phyloP scores from a whole-genome alignment of 495 filamentous ascomycete genomes.

The Penicillium cosmopolitanum region DNA sequence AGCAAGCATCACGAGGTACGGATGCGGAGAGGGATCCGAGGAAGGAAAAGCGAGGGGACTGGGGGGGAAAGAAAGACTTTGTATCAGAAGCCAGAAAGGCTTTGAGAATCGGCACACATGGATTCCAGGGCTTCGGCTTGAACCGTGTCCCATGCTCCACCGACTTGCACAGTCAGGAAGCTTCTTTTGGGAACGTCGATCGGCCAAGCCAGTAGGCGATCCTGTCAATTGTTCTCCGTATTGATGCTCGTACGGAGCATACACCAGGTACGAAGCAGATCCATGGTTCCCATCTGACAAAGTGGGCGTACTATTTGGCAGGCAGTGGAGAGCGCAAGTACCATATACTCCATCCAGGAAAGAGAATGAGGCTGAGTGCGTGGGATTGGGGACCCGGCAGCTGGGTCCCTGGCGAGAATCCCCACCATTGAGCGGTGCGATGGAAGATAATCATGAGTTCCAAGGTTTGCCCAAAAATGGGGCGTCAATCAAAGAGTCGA shows the following conservation, averaged over 20 bases:
- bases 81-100: constrained; percentile 2
- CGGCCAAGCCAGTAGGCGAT: background rate
- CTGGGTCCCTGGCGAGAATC: background rate
- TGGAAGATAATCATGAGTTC: constrained; percentile 1
- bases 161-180: background rate
- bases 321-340: constrained; percentile 4
- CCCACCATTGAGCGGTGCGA: constrained; percentile 10
- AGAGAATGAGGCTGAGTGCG: constrained; percentile 4
- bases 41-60: background rate
- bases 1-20: constrained; percentile 15
- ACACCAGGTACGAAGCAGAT: constrained; percentile 1
- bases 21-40: constrained; percentile 6
- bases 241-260: too few species aligned
- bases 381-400: background rate
- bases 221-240: constrained; percentile 3
- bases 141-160: constrained; percentile 9
- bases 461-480: constrained; percentile 11
- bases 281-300: constrained; percentile 14
- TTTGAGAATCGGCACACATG: background rate
- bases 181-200: constrained; percentile 1
- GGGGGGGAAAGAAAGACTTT: constrained; percentile 1
- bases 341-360: constrained; percentile 9
- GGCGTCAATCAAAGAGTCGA: constrained; percentile 13
- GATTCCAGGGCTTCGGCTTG: constrained; percentile 1
- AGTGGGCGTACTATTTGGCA: constrained; percentile 5